Conservation (phyloP, 306 rosid genomes). For the Glycine tomentella region DNA sequence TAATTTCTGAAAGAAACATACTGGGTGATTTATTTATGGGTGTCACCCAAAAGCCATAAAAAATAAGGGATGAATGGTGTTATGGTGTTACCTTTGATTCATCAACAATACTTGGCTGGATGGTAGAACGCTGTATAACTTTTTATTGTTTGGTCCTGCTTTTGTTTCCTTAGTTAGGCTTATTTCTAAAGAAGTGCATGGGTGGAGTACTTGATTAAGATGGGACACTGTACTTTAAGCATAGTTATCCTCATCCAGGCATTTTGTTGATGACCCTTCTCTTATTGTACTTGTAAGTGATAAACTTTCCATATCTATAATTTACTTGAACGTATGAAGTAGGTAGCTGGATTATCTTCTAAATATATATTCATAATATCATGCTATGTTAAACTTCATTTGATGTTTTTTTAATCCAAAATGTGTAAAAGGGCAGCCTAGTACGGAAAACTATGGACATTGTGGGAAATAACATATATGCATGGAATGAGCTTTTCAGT, state of each 20-base stretch:
- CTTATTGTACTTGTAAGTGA: not conserved
- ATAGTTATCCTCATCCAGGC: not conserved
- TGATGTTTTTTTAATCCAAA: conserved; percentile 8
- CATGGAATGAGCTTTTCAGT: not conserved
- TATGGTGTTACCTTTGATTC: not conserved
- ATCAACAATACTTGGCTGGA: not conserved
- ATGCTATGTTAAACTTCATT: not conserved
- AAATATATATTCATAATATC: not conserved
- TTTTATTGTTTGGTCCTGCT: not conserved
- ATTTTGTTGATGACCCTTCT: not conserved
- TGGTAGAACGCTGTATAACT: not conserved
- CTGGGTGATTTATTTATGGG: not conserved
- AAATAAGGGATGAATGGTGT: not conserved
- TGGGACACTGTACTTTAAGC: not conserved
- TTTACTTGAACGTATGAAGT: conserved; percentile 21
- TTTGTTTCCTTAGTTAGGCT: not conserved
- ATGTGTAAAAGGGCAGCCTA: conserved; percentile 6
- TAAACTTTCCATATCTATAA: not conserved
- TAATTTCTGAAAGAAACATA: not conserved
- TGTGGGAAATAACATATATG: conserved; percentile 1
- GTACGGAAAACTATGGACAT: not conserved
- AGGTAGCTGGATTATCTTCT: conserved; percentile 25
- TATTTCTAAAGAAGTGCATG: not conserved
- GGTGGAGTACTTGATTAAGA: not conserved
- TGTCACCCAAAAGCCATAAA: not conserved